Evolutionary conservation across 371 early-diverging fungal genomes (phyloP), one percentile per base, ranked within the genome.

Genomic region (Actinomortierella ambigua): DNA sequence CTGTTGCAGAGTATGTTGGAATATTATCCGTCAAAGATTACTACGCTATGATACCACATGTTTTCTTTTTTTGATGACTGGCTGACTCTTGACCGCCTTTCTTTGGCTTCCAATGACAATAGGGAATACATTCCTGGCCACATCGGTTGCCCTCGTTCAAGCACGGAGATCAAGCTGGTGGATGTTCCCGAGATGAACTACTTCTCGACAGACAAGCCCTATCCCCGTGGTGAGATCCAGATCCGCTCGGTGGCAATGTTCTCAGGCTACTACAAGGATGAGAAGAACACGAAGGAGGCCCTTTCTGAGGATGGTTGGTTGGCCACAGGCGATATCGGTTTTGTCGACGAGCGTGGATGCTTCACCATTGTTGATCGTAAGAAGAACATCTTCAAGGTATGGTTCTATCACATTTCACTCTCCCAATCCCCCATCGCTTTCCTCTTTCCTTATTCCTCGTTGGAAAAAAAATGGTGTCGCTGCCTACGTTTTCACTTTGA

Each of bases 341-440:
- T 81, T 66, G 78, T 95, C 60, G 90, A 92, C 69, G 76, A 81
- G 24, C 84, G 90, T 49, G 93, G 92, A 63, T 90, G 94, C 41
- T 67, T 95, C 50, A 77, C 77, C 14, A 94, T 99, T 59, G 89
- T 98, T 69, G 99, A 99, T 76, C 88, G 99, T 59, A 93, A 94
- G 78, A 99, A 99, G 85, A 95, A 96, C 69, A 95, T 98, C 64
- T 98, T 99, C 88, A 99, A 99, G 69, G 69, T 63, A 60, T 46
- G 6, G 22, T 46, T 46, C 46, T 34, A 34, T 34, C 34, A n/a
- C 34, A 34, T 11, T 49, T 49, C 2, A 15, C 34, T 34, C 0
- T 39, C 13, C n/a, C 8, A 17, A 8, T 7, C 26, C 7, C 9
- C 26, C 11, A 34, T 34, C 7, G 34, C 7, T 34, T 34, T 4